Evolutionary conservation across 169 alveolate species (phyloP).

Genomic region (Cryptosporidium tyzzeri): DNA sequence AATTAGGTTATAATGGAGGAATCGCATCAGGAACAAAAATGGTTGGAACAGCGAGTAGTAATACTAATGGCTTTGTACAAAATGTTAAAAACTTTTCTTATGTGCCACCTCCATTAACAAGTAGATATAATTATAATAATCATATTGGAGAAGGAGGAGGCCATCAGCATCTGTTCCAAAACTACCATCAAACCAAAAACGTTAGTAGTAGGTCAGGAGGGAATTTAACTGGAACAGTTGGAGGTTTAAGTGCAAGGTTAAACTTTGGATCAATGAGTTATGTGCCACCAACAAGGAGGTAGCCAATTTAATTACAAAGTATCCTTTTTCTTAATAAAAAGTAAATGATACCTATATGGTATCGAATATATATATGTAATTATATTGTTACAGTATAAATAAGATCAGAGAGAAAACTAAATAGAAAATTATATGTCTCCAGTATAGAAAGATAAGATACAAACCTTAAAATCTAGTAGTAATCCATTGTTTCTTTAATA

Average conservation of each 20-base stretch:
- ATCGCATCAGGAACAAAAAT: neutral
- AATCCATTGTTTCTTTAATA: neutral
- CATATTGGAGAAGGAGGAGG: neutral
- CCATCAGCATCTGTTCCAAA: too few species aligned
- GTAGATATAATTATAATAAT: neutral
- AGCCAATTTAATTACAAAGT: neutral
- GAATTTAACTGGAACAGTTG: neutral
- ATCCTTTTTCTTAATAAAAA: too few species aligned
- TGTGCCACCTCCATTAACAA: conserved; percentile 30
- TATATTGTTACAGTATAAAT: neutral
- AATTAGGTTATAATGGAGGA: neutral
- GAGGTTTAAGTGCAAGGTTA: neutral
- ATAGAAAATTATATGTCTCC: neutral
- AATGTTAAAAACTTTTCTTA: neutral
- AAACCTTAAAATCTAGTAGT: neutral
- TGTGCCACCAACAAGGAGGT: conserved; percentile 13
- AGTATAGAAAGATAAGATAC: neutral
- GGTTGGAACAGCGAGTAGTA: neutral
- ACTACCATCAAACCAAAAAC: too few species aligned
- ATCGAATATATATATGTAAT: neutral
- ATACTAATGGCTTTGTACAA: neutral
- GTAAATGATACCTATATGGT: too few species aligned
- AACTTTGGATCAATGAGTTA: conserved; percentile 27
- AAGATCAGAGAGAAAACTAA: neutral
- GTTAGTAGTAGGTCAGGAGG: neutral